Conservation (phyloP, 75 land plant species). For the Selaginella tamariscina region DNA sequence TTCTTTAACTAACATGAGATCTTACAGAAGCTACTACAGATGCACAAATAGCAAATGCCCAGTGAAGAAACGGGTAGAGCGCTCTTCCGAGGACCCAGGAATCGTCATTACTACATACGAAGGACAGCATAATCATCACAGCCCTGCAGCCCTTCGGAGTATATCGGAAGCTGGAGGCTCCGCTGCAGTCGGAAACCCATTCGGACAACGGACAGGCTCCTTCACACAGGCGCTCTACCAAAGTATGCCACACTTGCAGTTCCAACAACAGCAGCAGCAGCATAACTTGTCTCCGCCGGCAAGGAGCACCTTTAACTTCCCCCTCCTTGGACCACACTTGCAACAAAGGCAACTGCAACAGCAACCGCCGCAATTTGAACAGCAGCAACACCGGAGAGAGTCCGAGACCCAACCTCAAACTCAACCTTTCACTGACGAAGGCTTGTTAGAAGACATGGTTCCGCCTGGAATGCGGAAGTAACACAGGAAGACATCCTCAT, state of each 20-base stretch:
- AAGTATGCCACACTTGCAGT: not conserved
- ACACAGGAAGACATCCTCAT: too few species aligned
- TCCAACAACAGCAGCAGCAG: not conserved
- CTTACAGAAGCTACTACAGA: slow-evolving; percentile 76
- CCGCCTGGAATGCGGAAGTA: not conserved
- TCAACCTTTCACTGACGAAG: not conserved
- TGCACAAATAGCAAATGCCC: slow-evolving; percentile 77
- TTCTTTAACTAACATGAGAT: not conserved
- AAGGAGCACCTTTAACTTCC: not conserved
- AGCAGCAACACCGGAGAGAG: not conserved
- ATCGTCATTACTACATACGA: slow-evolving; percentile 78
- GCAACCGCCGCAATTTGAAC: not conserved
- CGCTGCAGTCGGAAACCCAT: not conserved
- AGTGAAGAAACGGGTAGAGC: slow-evolving; percentile 83
- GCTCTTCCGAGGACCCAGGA: slow-evolving; percentile 63
- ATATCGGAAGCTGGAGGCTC: not conserved
- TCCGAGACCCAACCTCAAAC: not conserved
- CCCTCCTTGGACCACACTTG: not conserved
- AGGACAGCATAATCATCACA: slow-evolving; percentile 68
- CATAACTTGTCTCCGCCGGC: not conserved
- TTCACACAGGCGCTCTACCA: not conserved
- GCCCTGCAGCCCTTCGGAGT: slow-evolving; percentile 47
- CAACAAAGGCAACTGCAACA: not conserved
- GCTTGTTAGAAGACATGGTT: not conserved
- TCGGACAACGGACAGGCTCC: not conserved